Base-by-base conservation (phyloP, 2,329 filamentous ascomycete species). In the Claviceps purpurea region DNA sequence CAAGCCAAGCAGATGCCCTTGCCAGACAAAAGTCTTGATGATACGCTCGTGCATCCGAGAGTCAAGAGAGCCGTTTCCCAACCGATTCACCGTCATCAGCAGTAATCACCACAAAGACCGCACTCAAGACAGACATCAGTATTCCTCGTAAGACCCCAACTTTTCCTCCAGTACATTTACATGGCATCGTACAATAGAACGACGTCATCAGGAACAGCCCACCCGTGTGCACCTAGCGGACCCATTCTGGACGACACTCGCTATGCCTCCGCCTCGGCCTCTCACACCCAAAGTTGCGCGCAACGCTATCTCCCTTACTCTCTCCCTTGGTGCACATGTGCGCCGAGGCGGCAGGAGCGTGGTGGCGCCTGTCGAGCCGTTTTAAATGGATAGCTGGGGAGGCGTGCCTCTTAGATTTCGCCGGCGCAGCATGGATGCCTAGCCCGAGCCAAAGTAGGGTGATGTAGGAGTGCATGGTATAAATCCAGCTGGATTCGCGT, bases 401-500 rank as follows among this genome's bases (percentile, higher is more conserved):
- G 13, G 39, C n/a, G 43, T 54, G 52, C n/a, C 43, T 16, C 14
- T 24, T 45, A 26, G 11, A 11, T 18, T 37, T 47, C 20, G 42
- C 45, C 24, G 53, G 53, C 20, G 53, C 53, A 41, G 53, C 53
- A n/a, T 50, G 47, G 20, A 52, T 50, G 43, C 47, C 47, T 11
- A 52, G 41, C 6, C 47, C 47, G 5, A 52, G 38, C 30, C 42
- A 48, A 39, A 54, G 34, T 38, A 54, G 40, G 40, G 52, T 18
- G 16, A 52, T 39, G 50, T 43, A 48, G 43, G 50, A 52, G 13
- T 50, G 43, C 53, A 54, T 54, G 41, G 24, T 46, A 18, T 16
- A 22, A 7, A 16, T n/a, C 43, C 6, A 18, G 40, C 40, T 38
- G 11, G 18, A 22, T n/a, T 37, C 14, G 41, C n/a, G 37, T 11